Conservation (phyloP, 1,284 basidiomycete species). For the Neolentinus lepideus region DNA sequence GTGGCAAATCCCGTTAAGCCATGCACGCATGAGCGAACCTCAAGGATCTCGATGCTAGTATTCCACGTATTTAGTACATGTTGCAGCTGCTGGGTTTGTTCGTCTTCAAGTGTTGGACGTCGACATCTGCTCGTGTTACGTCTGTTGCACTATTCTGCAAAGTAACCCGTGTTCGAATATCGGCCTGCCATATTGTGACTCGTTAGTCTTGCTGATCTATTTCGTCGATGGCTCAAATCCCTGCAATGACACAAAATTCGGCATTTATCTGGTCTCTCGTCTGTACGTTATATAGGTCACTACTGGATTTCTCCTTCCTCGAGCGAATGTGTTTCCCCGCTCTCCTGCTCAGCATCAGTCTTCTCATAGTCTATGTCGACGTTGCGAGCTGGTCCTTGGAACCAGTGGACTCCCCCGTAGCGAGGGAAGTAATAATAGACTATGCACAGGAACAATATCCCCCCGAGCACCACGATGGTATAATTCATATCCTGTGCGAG, state of each 20-base stretch:
- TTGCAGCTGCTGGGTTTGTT: too few relatives aligned
- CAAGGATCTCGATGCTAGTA: too few relatives aligned
- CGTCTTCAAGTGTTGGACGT: too few relatives aligned
- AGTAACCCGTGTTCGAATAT: too few relatives aligned
- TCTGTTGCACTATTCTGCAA: too few relatives aligned
- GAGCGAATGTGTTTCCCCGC: neutral
- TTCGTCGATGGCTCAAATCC: too few relatives aligned
- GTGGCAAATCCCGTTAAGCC: too few relatives aligned
- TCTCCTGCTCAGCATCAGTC: neutral
- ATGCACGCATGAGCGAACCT: too few relatives aligned
- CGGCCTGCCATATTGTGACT: too few relatives aligned
- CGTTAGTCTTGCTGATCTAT: too few relatives aligned
- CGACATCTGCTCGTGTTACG: too few relatives aligned
- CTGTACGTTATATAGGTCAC: neutral
- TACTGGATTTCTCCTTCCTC: neutral
- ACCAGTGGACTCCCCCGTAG: slow-evolving; percentile 66
- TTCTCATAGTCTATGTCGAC: neutral
- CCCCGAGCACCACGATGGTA: slow-evolving; percentile 53
- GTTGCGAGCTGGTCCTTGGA: slow-evolving; percentile 40
- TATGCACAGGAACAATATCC: slow-evolving; percentile 45
- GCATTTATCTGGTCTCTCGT: neutral
- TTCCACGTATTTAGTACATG: too few relatives aligned
- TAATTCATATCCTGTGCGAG: slow-evolving; percentile 57
- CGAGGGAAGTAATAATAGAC: slow-evolving; percentile 59
- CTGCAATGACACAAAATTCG: neutral